These are phyloP conservation scores for Hericium rajendrae DNA, from an alignment of 768 basidiomycete species.

Conservation along the genomic window DNA sequence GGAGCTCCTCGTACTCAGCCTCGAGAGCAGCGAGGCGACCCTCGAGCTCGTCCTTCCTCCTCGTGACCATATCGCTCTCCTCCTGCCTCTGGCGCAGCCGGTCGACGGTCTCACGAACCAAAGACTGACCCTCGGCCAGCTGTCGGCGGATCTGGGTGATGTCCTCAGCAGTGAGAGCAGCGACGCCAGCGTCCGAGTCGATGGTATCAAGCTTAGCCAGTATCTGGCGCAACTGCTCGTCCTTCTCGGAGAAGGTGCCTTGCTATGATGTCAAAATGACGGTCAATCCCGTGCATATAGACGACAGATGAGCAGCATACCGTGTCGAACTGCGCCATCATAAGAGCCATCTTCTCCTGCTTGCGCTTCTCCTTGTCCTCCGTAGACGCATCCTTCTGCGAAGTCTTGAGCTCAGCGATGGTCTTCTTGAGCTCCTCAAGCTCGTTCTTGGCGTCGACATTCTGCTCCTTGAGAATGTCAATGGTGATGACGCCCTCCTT, in stretches of 20 bases:
- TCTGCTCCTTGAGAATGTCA: slow-evolving; percentile 94
- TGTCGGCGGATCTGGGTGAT: slow-evolving; percentile 77
- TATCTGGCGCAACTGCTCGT: slow-evolving; percentile 81
- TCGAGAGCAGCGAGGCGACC: slow-evolving; percentile 70
- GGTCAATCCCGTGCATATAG: slow-evolving; percentile 4
- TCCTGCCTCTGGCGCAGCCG: slow-evolving; percentile 84
- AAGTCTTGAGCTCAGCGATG: slow-evolving; percentile 65
- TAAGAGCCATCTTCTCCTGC: slow-evolving; percentile 97
- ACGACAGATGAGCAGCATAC: slow-evolving; percentile 36
- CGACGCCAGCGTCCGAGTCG: slow-evolving; percentile 47
- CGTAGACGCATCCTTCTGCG: slow-evolving; percentile 75
- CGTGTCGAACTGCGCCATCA: slow-evolving; percentile 99
- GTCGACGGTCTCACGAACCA: slow-evolving; percentile 84
- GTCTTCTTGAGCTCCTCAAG: slow-evolving; percentile 83
- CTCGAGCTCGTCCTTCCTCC: slow-evolving; percentile 85
- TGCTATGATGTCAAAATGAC: slow-evolving; percentile 37
- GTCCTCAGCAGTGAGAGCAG: slow-evolving; percentile 64
- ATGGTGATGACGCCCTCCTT: slow-evolving; percentile 90
- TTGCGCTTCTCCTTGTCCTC: slow-evolving; percentile 99
- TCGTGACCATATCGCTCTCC: slow-evolving; percentile 77
- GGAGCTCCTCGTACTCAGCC: slow-evolving; percentile 91
- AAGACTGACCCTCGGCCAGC: slow-evolving; percentile 77
- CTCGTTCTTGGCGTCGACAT: slow-evolving; percentile 75
- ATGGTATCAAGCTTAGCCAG: slow-evolving; percentile 78
- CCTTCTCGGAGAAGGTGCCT: slow-evolving; percentile 92